These are phyloP conservation scores for Paramyrothecium roridum DNA, from an alignment of 2,329 filamentous ascomycete genomes.

Conservation along the genomic window DNA sequence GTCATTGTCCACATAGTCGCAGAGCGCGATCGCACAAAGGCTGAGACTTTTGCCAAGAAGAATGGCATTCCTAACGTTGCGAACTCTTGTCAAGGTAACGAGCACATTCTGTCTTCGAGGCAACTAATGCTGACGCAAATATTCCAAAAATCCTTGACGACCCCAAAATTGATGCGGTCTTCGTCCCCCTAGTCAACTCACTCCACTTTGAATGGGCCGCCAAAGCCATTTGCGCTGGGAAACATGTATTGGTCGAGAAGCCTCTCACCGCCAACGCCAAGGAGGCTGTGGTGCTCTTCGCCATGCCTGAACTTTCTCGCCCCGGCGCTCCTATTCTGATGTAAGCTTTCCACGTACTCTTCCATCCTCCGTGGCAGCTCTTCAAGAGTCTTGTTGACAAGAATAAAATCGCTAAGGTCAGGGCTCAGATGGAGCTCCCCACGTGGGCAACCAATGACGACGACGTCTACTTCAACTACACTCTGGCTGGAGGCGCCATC, in stretches of 20 bases:
- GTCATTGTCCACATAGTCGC: constrained; percentile 51
- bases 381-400: constrained; percentile 37
- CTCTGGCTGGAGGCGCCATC: constrained; percentile 36
- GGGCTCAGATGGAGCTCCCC: constrained; percentile 24
- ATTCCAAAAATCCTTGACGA: constrained; percentile 21
- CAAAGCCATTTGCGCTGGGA: constrained; percentile 39
- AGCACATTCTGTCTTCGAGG: neutral
- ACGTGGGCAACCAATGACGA: constrained; percentile 27
- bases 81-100: constrained; percentile 40
- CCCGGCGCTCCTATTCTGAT: constrained; percentile 41
- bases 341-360: constrained; percentile 50
- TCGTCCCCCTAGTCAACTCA: constrained; percentile 39
- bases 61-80: constrained; percentile 48
- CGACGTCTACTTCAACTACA: constrained; percentile 37
- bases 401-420: constrained; percentile 31
- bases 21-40: constrained; percentile 43
- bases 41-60: constrained; percentile 46
- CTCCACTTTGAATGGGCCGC: constrained; percentile 37
- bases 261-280: constrained; percentile 41
- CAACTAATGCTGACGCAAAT: neutral
- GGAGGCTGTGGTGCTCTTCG: constrained; percentile 44
- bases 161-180: constrained; percentile 39
- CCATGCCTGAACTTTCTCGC: constrained; percentile 25
- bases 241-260: constrained; percentile 54
- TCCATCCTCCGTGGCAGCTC: constrained; percentile 43